Percentiles rank a stretch among this genome's conserved stretches.
phyloP scores from a whole-genome alignment of 1,284 basidiomycete genomes.

The Rhizoctonia solani region DNA sequence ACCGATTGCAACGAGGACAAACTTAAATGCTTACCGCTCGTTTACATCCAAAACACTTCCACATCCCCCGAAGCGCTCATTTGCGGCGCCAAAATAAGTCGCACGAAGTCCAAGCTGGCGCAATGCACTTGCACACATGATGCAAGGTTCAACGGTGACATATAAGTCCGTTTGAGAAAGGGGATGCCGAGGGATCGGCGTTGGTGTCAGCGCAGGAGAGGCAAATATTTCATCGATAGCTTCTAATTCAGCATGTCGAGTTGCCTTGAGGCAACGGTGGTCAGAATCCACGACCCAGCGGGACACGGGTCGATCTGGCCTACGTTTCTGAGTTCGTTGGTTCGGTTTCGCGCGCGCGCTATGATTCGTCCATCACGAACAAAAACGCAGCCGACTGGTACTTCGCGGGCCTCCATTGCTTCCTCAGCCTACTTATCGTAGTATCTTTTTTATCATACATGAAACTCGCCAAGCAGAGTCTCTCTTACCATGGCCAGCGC shows the following conservation, averaged over 20 bases:
- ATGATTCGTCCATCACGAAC: slow-evolving; percentile 78
- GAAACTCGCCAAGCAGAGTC: slow-evolving; percentile 8
- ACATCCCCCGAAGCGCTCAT: slow-evolving; percentile 97
- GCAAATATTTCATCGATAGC: slow-evolving; percentile 90
- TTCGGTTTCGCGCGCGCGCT: slow-evolving; percentile 87
- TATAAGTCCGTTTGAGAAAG: slow-evolving; percentile 86
- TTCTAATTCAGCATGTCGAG: slow-evolving; percentile 96
- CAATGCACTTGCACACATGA: slow-evolving; percentile 97
- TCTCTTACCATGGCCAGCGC: slow-evolving; percentile 40
- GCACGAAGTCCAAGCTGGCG: slow-evolving; percentile 90
- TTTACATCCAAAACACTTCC: slow-evolving; percentile 93
- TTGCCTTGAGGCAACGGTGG: slow-evolving; percentile 63
- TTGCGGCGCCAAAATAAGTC: slow-evolving; percentile 93
- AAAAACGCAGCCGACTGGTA: slow-evolving; percentile 97
- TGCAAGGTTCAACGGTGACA: slow-evolving; percentile 98
- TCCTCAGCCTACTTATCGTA: slow-evolving; percentile 68
- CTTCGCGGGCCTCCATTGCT: slow-evolving; percentile 83
- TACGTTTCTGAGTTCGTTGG: slow-evolving; percentile 93
- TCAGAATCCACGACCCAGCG: not conserved
- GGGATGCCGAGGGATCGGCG: slow-evolving; percentile 56
- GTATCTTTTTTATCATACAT: not conserved
- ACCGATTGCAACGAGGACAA: slow-evolving; percentile 29
- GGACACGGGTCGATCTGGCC: slow-evolving; percentile 39
- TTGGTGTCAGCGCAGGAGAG: slow-evolving; percentile 60
- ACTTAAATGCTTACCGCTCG: slow-evolving; percentile 56